A percentile compares a stretch with the other conserved stretches of the same genome.
Evolutionary conservation across 2,329 filamentous ascomycete species (phyloP).

Genomic region (Diaporthe sp.): DNA sequence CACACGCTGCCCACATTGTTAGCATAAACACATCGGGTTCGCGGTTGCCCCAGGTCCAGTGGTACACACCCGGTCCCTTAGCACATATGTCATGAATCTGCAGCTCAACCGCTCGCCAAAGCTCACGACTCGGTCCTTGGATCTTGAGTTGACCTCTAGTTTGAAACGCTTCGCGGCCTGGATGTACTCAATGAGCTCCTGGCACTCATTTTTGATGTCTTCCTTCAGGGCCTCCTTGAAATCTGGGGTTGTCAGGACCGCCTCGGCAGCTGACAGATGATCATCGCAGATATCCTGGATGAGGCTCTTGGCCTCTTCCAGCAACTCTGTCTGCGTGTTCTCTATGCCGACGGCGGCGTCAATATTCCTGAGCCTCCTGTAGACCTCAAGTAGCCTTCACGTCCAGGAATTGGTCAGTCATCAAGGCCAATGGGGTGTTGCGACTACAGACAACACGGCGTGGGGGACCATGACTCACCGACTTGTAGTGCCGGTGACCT

Average conservation of each 20-base stretch:
- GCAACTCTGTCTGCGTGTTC: slow-evolving; percentile 64
- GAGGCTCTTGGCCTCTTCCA: slow-evolving; percentile 77
- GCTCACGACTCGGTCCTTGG: slow-evolving; percentile 90
- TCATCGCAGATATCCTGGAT: slow-evolving; percentile 87
- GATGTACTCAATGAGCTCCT: slow-evolving; percentile 82
- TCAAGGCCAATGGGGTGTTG: background rate
- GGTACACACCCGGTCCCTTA: slow-evolving; percentile 76
- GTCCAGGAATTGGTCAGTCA: slow-evolving; percentile 27
- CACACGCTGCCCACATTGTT: slow-evolving; percentile 68
- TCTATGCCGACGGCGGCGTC: slow-evolving; percentile 66
- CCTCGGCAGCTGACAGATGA: slow-evolving; percentile 80
- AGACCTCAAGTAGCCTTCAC: slow-evolving; percentile 70
- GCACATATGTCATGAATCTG: slow-evolving; percentile 86
- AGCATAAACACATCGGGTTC: slow-evolving; percentile 42
- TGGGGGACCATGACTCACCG: slow-evolving; percentile 71
- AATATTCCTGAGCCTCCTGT: slow-evolving; percentile 68
- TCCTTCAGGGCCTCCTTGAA: slow-evolving; percentile 71
- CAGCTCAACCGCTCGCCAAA: slow-evolving; percentile 97
- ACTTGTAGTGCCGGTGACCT: slow-evolving; percentile 95
- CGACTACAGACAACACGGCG: slow-evolving; percentile 9
- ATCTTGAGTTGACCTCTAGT: slow-evolving; percentile 81
- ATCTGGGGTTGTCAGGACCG: slow-evolving; percentile 69
- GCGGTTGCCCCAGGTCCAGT: background rate
- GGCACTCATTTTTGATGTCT: slow-evolving; percentile 84
- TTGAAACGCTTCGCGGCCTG: slow-evolving; percentile 75